phyloP scores from a whole-genome alignment of 192 early-diverging fungal species.

The Entomortierella beljakovae region DNA sequence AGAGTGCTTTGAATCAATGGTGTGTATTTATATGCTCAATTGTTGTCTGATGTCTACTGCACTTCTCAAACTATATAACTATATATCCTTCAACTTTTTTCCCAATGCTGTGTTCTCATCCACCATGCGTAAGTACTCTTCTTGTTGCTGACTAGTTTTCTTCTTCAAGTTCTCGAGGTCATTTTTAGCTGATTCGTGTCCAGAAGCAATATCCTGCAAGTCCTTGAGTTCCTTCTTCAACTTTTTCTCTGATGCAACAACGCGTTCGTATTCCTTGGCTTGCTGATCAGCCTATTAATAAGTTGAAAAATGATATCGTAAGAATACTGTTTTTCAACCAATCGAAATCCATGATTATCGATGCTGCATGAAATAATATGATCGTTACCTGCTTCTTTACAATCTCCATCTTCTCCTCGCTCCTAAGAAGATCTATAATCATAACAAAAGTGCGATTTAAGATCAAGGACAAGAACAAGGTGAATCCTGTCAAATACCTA shows the following conservation, averaged over 20 bases:
- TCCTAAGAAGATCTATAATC: constrained; percentile 60
- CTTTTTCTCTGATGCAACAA: constrained; percentile 41
- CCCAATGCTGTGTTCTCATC: constrained; percentile 54
- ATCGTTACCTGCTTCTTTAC: constrained; percentile 52
- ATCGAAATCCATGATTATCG: no score
- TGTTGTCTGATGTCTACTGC: no score
- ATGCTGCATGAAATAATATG: neutral
- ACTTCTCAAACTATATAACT: no score
- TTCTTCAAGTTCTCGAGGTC: constrained; percentile 61
- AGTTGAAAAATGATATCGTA: neutral
- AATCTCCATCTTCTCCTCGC: constrained; percentile 62
- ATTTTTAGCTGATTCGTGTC: constrained; percentile 23
- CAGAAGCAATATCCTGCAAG: constrained; percentile 25
- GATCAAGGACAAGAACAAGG: constrained; percentile 66
- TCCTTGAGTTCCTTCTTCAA: constrained; percentile 53
- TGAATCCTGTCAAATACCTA: constrained; percentile 71
- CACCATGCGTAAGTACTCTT: constrained; percentile 56
- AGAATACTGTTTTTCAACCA: neutral
- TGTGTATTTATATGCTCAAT: no score
- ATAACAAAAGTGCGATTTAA: constrained; percentile 66
- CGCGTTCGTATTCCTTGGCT: constrained; percentile 48
- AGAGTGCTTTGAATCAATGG: no score
- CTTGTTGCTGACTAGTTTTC: constrained; percentile 54
- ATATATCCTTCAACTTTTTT: constrained; percentile 30
- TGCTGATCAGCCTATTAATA: constrained; percentile 48